Evolutionary conservation across 208 protist species (phyloP).

Genomic region (Trypanosoma boissoni): DNA sequence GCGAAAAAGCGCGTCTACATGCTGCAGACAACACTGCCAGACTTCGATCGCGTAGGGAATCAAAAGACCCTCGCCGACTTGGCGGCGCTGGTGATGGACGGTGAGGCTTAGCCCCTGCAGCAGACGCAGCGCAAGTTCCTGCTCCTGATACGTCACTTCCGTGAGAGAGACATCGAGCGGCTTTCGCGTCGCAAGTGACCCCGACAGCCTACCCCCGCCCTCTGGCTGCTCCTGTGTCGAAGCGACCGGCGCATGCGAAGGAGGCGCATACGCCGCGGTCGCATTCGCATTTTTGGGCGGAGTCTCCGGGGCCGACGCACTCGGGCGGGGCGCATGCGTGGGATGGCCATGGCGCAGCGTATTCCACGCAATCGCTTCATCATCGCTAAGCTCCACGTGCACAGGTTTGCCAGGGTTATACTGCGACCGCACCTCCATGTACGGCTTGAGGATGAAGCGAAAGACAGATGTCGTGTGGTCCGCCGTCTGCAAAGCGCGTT

Average conservation of each 20-base stretch:
- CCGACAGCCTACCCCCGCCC: neutral
- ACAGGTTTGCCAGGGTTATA: constrained; percentile 52
- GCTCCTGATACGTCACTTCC: constrained; percentile 74
- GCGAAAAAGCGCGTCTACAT: constrained; percentile 61
- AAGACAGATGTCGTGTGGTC: constrained; percentile 68
- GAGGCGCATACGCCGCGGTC: neutral
- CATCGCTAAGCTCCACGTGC: constrained; percentile 29
- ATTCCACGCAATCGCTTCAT: constrained; percentile 31
- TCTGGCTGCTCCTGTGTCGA: no score
- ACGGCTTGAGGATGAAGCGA: constrained; percentile 54
- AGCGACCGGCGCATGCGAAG: no score
- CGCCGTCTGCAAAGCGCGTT: constrained; percentile 50
- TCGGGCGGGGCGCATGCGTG: no score
- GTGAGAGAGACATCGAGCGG: constrained; percentile 38
- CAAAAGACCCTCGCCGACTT: constrained; percentile 60
- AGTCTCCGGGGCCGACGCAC: constrained; percentile 3
- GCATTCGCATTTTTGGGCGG: neutral
- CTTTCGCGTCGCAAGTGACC: constrained; percentile 3
- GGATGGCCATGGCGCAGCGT: constrained; percentile 29
- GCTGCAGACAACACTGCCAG: constrained; percentile 80
- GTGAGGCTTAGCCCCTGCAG: constrained; percentile 75
- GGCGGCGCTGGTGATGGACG: constrained; percentile 72
- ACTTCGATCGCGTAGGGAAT: constrained; percentile 77
- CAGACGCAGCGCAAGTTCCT: constrained; percentile 77
- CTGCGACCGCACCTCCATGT: constrained; percentile 41